phyloP scores from a whole-genome alignment of 2,329 filamentous ascomycete species.

The Pseudogymnoascus sp. region DNA sequence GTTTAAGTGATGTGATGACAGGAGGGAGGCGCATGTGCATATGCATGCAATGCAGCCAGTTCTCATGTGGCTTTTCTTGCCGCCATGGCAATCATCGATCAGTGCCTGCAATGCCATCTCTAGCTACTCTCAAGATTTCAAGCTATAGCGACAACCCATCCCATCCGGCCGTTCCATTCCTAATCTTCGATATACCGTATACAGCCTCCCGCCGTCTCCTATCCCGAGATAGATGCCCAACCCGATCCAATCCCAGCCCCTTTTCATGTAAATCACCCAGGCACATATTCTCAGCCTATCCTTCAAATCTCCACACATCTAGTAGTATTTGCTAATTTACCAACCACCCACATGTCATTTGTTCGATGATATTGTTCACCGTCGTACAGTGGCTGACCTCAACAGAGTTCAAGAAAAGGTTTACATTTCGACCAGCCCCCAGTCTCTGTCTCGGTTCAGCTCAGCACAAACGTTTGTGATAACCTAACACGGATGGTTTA shows the following conservation, averaged over 20 bases:
- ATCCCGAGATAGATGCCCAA: neutral
- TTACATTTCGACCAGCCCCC: too few relatives aligned
- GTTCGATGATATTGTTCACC: neutral
- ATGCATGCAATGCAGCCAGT: neutral
- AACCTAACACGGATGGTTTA: too few relatives aligned
- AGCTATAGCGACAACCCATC: neutral
- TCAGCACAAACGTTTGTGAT: too few relatives aligned
- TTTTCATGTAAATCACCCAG: neutral
- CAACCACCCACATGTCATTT: neutral
- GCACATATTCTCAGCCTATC: too few relatives aligned
- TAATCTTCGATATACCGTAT: neutral
- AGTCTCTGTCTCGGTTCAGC: too few relatives aligned
- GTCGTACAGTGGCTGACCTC: neutral
- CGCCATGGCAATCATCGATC: neutral
- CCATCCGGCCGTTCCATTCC: neutral
- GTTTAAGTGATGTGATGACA: neutral
- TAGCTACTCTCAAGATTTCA: neutral
- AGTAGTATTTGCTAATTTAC: neutral
- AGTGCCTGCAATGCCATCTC: neutral
- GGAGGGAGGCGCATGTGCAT: neutral
- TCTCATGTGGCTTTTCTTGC: neutral
- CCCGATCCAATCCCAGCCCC: neutral
- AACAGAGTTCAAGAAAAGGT: too few relatives aligned
- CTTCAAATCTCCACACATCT: too few relatives aligned
- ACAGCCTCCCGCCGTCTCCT: neutral